Evolutionary conservation across 2,329 filamentous ascomycete genomes (phyloP).

Genomic region (Xylariaceae sp.): DNA sequence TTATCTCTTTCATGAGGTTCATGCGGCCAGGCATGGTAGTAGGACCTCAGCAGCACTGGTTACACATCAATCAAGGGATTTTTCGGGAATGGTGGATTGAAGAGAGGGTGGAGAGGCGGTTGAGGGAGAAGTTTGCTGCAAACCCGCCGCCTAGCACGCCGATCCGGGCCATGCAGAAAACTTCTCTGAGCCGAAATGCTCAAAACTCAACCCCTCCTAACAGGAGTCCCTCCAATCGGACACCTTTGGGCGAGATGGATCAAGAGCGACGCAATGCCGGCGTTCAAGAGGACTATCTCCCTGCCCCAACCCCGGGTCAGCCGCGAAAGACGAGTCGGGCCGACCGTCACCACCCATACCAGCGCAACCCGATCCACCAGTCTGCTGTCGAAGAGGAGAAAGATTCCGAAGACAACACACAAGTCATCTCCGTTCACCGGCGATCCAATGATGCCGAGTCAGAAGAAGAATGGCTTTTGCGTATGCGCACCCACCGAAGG

Average conservation of each 20-base stretch:
- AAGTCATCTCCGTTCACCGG: slow-evolving; percentile 63
- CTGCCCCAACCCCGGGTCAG: slow-evolving; percentile 92
- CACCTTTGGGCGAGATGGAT: slow-evolving; percentile 92
- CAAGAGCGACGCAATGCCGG: slow-evolving; percentile 70
- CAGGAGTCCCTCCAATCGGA: slow-evolving; percentile 71
- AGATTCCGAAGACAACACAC: slow-evolving; percentile 58
- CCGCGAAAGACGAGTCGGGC: slow-evolving; percentile 84
- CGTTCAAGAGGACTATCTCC: slow-evolving; percentile 86
- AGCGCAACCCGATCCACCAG: slow-evolving; percentile 55
- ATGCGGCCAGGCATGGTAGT: slow-evolving; percentile 99
- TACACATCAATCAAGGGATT: slow-evolving; percentile 92
- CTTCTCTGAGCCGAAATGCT: slow-evolving; percentile 59
- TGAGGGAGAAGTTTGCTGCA: slow-evolving; percentile 61
- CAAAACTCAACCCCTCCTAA: slow-evolving; percentile 85
- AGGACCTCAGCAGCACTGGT: slow-evolving; percentile 97
- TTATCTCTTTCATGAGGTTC: slow-evolving; percentile 98
- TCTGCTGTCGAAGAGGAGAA: slow-evolving; percentile 53
- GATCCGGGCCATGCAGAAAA: slow-evolving; percentile 63
- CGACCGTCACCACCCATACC: slow-evolving; percentile 76
- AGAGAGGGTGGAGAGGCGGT: slow-evolving; percentile 74
- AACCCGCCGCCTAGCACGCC: slow-evolving; percentile 60
- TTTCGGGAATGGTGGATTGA: slow-evolving; percentile 99
- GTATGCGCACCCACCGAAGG: slow-evolving; percentile 70
- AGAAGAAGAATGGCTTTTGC: slow-evolving; percentile 81
- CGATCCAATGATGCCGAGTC: slow-evolving; percentile 68